Conservation (phyloP, 2,329 filamentous ascomycete species). For the Aspergillus udagawae region DNA sequence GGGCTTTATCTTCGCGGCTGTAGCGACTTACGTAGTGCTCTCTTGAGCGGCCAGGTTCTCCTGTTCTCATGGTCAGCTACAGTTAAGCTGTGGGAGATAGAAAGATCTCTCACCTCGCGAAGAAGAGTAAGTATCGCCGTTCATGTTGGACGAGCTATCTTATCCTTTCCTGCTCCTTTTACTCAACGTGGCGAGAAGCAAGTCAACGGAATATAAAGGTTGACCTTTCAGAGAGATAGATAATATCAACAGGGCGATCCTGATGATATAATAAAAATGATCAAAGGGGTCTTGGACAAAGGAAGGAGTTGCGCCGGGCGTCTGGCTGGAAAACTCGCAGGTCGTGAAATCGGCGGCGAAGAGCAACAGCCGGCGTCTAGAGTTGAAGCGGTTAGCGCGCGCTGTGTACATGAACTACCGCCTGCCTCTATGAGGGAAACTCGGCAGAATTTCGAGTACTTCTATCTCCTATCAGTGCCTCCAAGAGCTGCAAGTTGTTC, state of each 20-base stretch:
- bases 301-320: slow-evolving; percentile 15
- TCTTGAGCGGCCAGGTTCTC: slow-evolving; percentile 51
- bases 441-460: slow-evolving; percentile 20
- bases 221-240: background rate
- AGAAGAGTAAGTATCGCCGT: slow-evolving; percentile 72
- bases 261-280: background rate
- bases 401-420: slow-evolving; percentile 21
- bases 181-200: slow-evolving; percentile 9
- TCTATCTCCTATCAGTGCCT: slow-evolving; percentile 4
- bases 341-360: slow-evolving; percentile 19
- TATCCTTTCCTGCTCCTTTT: slow-evolving; percentile 13
- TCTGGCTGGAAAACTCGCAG: slow-evolving; percentile 28
- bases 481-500: background rate
- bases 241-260: background rate
- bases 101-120: slow-evolving; percentile 61
- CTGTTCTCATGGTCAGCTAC: slow-evolving; percentile 4
- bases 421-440: slow-evolving; percentile 10
- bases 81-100: background rate
- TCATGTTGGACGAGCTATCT: slow-evolving; percentile 55
- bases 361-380: slow-evolving; percentile 12
- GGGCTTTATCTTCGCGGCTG: background rate
- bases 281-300: slow-evolving; percentile 2
- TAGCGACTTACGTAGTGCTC: slow-evolving; percentile 49
- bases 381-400: slow-evolving; percentile 16
- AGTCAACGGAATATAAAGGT: background rate